Evolutionary conservation across 306 rosid genomes (phyloP).

Genomic region (Gleditsia sinensis): DNA sequence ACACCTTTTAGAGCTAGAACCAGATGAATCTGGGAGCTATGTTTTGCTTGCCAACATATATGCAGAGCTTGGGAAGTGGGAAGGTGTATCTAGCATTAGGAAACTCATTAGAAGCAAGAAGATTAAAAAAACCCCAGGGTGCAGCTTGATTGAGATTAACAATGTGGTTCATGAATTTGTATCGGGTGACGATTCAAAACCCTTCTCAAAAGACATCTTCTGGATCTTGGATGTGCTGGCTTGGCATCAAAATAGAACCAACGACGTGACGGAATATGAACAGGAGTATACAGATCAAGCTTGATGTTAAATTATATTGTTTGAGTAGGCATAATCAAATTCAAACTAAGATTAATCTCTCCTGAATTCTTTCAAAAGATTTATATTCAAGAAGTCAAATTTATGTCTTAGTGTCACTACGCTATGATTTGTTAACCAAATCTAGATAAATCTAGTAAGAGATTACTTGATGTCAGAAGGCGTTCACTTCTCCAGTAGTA

Average conservation of each 20-base stretch:
- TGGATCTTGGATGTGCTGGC: slow-evolving; percentile 48
- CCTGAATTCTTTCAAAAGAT: too few relatives aligned
- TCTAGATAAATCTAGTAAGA: not conserved
- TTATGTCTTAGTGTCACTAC: too few relatives aligned
- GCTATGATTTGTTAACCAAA: too few relatives aligned
- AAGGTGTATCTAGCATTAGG: slow-evolving; percentile 64
- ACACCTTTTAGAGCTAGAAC: slow-evolving; percentile 66
- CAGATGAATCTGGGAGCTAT: slow-evolving; percentile 82
- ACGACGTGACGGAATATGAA: slow-evolving; percentile 36
- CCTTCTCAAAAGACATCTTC: slow-evolving; percentile 60
- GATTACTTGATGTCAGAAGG: not conserved
- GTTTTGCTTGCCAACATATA: slow-evolving; percentile 76
- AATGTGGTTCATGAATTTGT: slow-evolving; percentile 65
- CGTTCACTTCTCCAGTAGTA: not conserved
- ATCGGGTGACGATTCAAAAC: slow-evolving; percentile 57
- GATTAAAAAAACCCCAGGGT: slow-evolving; percentile 75
- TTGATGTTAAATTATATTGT: not conserved
- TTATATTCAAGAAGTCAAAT: too few relatives aligned
- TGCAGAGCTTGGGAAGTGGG: slow-evolving; percentile 83
- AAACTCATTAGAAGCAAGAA: slow-evolving; percentile 56
- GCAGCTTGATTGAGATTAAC: slow-evolving; percentile 71
- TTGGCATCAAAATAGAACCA: slow-evolving; percentile 35
- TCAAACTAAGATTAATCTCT: too few relatives aligned
- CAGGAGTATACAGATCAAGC: slow-evolving; percentile 15
- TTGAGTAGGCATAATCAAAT: slow-evolving; percentile 9